phyloP scores from a whole-genome alignment of 1,284 basidiomycete genomes.

The Ceratobasidium sp. region DNA sequence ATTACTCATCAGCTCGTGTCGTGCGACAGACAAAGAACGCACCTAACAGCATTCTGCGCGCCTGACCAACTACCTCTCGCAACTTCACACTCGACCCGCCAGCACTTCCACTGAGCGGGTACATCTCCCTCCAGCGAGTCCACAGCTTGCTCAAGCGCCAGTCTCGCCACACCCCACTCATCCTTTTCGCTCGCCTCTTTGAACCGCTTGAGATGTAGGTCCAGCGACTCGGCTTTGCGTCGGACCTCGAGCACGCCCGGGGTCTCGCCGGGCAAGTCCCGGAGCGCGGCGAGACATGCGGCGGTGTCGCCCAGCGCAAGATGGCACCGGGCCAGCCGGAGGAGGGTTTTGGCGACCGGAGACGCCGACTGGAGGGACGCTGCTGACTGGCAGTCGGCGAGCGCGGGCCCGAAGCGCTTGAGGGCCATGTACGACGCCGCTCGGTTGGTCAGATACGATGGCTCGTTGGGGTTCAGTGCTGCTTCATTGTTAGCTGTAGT shows the following conservation, averaged over 20 bases:
- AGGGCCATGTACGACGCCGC: conserved; percentile 88
- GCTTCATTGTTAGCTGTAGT: conserved; percentile 38
- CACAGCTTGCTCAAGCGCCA: conserved; percentile 69
- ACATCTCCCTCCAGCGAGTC: conserved; percentile 75
- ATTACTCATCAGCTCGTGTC: not conserved
- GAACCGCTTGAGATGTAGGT: conserved; percentile 75
- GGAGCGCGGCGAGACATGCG: conserved; percentile 73
- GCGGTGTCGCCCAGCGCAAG: conserved; percentile 77
- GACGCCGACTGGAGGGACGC: conserved; percentile 70
- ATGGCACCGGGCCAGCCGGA: conserved; percentile 84
- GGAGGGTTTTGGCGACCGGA: conserved; percentile 73
- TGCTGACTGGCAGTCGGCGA: conserved; percentile 84
- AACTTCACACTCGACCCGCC: conserved; percentile 81
- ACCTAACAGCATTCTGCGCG: conserved; percentile 80
- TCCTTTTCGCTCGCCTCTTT: conserved; percentile 68
- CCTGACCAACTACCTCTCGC: conserved; percentile 76
- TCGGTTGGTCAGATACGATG: conserved; percentile 85
- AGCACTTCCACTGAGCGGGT: conserved; percentile 82
- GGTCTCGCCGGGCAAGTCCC: conserved; percentile 59
- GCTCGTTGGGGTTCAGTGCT: conserved; percentile 77
- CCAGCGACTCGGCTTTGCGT: conserved; percentile 73
- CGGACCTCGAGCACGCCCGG: conserved; percentile 68
- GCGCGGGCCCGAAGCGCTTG: conserved; percentile 78
- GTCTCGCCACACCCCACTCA: conserved; percentile 76
- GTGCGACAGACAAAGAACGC: too few species aligned